Conservation (phyloP, 495 filamentous ascomycete genomes). For the Penicillium ochrochloron region DNA sequence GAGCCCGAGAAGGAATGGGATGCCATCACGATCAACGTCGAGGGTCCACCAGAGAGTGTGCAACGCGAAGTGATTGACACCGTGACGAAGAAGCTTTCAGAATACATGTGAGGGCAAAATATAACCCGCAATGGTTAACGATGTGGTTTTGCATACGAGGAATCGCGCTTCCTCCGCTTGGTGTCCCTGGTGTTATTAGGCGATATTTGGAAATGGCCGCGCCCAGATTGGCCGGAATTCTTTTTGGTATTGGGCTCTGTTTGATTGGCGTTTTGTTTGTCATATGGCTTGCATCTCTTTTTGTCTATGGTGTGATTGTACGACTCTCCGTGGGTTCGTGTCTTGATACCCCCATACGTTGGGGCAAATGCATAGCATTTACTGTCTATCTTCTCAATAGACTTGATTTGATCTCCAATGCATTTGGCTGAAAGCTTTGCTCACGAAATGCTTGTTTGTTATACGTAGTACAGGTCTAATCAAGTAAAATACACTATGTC, state of each 20-base stretch:
- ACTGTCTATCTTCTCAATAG: conserved; percentile 4
- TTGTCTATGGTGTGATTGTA: conserved; percentile 13
- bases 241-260: background rate
- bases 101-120: conserved; percentile 30
- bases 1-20: conserved; percentile 82
- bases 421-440: conserved; percentile 15
- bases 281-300: conserved; percentile 13
- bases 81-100: conserved; percentile 48
- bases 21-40: conserved; percentile 82
- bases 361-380: conserved; percentile 10
- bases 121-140: background rate
- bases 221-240: conserved; percentile 1
- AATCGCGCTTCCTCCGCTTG: conserved; percentile 14
- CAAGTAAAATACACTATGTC: background rate
- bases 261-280: conserved; percentile 9
- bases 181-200: conserved; percentile 27
- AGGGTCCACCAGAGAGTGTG: conserved; percentile 65
- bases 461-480: background rate
- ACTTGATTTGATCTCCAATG: conserved; percentile 6
- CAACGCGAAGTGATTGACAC: conserved; percentile 64
- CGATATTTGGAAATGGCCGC: background rate
- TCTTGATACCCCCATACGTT: conserved; percentile 22
- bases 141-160: conserved; percentile 17
- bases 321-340: conserved; percentile 9
- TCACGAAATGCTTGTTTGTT: background rate